phyloP scores from a whole-genome alignment of 345 rosid genomes.

The Turnera subulata region DNA sequence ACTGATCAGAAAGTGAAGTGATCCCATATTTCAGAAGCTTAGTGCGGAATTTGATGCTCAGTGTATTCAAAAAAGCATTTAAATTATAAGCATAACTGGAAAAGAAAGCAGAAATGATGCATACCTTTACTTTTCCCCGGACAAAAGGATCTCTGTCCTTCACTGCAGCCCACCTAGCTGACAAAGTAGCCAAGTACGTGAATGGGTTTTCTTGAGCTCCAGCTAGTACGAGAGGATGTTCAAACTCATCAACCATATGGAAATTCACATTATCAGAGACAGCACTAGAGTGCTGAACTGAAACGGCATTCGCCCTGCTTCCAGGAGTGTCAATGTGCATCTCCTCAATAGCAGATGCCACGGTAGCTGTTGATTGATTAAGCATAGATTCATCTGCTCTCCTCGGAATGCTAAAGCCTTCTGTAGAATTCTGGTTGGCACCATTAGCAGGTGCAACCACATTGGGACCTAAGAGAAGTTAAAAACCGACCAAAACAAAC shows the following conservation, averaged over 20 bases:
- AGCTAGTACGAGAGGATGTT: conserved; percentile 46
- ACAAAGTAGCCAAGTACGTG: conserved; percentile 80
- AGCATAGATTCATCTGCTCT: conserved; percentile 21
- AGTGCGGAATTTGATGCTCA: too few relatives aligned
- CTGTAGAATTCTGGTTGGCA: conserved; percentile 30
- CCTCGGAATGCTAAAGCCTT: conserved; percentile 25
- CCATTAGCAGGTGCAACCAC: conserved; percentile 26
- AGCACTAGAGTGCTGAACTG: conserved; percentile 24
- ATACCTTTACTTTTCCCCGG: conserved; percentile 77
- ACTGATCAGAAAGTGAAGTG: too few relatives aligned
- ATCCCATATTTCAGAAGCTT: too few relatives aligned
- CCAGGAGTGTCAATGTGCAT: conserved; percentile 29
- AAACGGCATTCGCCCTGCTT: conserved; percentile 18
- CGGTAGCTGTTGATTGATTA: conserved; percentile 39
- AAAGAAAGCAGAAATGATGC: neutral
- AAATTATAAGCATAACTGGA: neutral
- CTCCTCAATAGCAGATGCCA: conserved; percentile 31
- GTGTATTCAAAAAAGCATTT: neutral
- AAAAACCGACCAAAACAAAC: conserved; percentile 3
- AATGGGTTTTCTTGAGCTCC: conserved; percentile 66
- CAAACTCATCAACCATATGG: conserved; percentile 41
- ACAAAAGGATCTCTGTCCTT: conserved; percentile 46
- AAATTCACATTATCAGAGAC: conserved; percentile 28
- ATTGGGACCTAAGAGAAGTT: conserved; percentile 33
- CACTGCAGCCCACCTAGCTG: conserved; percentile 67